Percentiles rank a stretch among this genome's conserved stretches.
Conservation (phyloP, 805 yeast species). For the Yarrowia bubula region DNA sequence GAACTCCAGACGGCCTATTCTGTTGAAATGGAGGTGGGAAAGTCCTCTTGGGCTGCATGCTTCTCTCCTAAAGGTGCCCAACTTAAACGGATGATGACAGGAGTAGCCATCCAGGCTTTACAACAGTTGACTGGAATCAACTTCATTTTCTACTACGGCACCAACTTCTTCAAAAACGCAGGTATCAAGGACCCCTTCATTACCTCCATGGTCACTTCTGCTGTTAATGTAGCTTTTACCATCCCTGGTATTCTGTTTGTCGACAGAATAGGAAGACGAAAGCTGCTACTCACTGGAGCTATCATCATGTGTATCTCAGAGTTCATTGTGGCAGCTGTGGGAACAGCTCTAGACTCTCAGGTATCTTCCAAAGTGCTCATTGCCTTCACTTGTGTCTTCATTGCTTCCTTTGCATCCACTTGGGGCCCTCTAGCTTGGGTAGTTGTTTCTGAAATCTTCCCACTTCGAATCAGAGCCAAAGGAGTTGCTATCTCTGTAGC, state of each 20-base stretch:
- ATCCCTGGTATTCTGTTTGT: conserved; percentile 78
- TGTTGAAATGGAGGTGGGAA: conserved; percentile 62
- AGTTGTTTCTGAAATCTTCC: conserved; percentile 63
- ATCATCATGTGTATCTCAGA: conserved; percentile 65
- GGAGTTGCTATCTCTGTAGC: conserved; percentile 60
- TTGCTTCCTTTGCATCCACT: conserved; percentile 53
- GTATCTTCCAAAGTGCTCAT: conserved; percentile 52
- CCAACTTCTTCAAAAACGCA: conserved; percentile 68
- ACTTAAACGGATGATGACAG: conserved; percentile 44
- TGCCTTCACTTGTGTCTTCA: conserved; percentile 55
- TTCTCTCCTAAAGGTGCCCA: conserved; percentile 50
- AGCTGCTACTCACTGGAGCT: conserved; percentile 64
- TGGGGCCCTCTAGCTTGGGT: conserved; percentile 62
- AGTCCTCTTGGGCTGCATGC: conserved; percentile 49
- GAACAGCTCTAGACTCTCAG: conserved; percentile 37
- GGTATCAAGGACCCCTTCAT: conserved; percentile 66
- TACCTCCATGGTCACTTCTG: conserved; percentile 65
- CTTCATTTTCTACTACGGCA: conserved; percentile 86
- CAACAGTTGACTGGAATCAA: conserved; percentile 91
- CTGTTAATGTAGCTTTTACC: conserved; percentile 54
- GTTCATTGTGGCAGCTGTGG: conserved; percentile 63
- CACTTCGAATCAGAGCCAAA: conserved; percentile 65
- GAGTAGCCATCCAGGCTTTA: conserved; percentile 53
- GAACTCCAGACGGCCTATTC: conserved; percentile 46
- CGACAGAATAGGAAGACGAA: conserved; percentile 76